Base-by-base conservation (phyloP, 1,139 yeast genomes). In the Yamadazyma atlantica region DNA sequence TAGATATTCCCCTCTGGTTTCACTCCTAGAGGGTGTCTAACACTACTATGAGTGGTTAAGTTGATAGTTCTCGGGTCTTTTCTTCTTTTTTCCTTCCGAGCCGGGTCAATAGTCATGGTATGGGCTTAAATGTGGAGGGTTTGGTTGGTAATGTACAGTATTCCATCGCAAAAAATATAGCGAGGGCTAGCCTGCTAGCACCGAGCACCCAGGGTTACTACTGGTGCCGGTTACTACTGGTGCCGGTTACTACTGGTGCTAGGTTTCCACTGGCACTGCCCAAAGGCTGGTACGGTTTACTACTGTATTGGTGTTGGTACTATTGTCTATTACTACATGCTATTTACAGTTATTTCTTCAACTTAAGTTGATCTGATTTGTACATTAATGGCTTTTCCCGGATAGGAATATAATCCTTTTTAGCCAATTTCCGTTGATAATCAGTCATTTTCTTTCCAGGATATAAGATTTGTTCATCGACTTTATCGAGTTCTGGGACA, bases 11-110 rank as follows among this genome's bases (percentile, higher is more conserved):
- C 95, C 29, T 74, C 64, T 0, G 95, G 96, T 48, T 76, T 79
- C 15, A 86, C 84, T 39, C 85, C 84, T 24, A 85, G 62, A 0
- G 95, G 95, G 51, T 86, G 95, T 34, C 66, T 61, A 7, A 66
- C 55, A 23, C 19, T 28, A 9, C 19, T 28, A n/a, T 28, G 30
- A 5, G 13, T 14, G 4, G 17, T 16, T 6, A 28, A 13, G 30
- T 65, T 53, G 4, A 66, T 54, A 11, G 33, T 39, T 36, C 69
- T 45, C 1, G 58, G 53, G 28, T 44, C 54, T 19, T 34, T 41
- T 26, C 40, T 50, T 17, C 40, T 41, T 40, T 47, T 49, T 19
- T 19, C 22, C 22, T 19, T 19, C 22, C 9, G 22, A 19, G 9
- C 22, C 22, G 22, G 6, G 9, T 19, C 22, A 19, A 19, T 19